A percentile compares a stretch with the other conserved stretches of the same genome.
These are phyloP conservation scores for Phoma sp. DNA, from an alignment of 2,329 filamentous ascomycete species.

Conservation along the genomic window DNA sequence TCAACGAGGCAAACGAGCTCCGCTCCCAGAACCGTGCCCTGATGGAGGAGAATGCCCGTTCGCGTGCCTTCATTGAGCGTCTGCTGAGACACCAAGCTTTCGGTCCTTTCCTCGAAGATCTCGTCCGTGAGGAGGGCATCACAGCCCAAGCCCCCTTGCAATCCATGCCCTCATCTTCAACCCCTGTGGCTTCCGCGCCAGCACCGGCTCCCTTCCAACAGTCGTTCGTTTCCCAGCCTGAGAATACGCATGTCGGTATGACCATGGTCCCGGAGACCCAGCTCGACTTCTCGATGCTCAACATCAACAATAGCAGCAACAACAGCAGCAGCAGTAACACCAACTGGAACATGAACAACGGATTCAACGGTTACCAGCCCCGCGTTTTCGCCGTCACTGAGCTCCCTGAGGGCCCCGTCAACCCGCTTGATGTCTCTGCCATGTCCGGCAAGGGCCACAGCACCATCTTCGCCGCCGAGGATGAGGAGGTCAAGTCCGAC, in stretches of 20 bases:
- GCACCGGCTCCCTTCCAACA: conserved; percentile 60
- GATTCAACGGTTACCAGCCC: conserved; percentile 60
- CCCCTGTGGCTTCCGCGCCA: conserved; percentile 47
- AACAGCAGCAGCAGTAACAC: conserved; percentile 51
- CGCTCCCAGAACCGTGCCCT: conserved; percentile 82
- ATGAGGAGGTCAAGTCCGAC: conserved; percentile 56
- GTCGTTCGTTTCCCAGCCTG: conserved; percentile 55
- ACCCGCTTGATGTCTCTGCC: conserved; percentile 63
- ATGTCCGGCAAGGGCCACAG: conserved; percentile 72
- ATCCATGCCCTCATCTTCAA: conserved; percentile 37
- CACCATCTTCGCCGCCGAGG: conserved; percentile 42
- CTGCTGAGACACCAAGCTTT: conserved; percentile 62
- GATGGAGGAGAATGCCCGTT: conserved; percentile 84
- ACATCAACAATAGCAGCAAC: conserved; percentile 54
- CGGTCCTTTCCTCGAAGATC: conserved; percentile 54
- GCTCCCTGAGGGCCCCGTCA: conserved; percentile 68
- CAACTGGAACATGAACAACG: conserved; percentile 60
- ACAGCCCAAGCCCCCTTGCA: conserved; percentile 40
- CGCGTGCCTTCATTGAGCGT: conserved; percentile 80
- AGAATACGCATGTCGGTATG: conserved; percentile 72
- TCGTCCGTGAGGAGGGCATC: conserved; percentile 48
- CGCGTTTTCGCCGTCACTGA: conserved; percentile 77
- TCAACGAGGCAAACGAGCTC: conserved; percentile 81
- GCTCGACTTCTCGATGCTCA: conserved; percentile 76
- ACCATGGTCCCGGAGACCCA: conserved; percentile 81